Percentiles rank a stretch among this genome's conserved stretches.
These are phyloP conservation scores for Chenopodium berlandieri DNA, from an alignment of 148 eudicot genomes.

Conservation along the genomic window DNA sequence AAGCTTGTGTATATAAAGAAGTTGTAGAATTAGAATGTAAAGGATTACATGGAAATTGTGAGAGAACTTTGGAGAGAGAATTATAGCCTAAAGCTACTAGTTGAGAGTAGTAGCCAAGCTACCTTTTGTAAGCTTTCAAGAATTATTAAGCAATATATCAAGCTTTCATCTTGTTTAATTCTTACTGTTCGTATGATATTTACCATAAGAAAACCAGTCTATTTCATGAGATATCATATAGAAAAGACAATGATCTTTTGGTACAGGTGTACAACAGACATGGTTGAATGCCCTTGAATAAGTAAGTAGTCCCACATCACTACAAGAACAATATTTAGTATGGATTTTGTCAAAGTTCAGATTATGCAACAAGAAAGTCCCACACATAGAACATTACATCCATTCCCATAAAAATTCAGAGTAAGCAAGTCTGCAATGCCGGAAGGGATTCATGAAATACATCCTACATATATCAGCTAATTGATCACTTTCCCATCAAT, in stretches of 20 bases:
- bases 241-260: not conserved
- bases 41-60: too few relatives aligned
- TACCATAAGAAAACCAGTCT: too few relatives aligned
- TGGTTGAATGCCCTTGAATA: not conserved
- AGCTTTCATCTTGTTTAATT: too few relatives aligned
- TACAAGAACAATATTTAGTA: not conserved
- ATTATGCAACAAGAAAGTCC: not conserved
- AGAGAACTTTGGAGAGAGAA: too few relatives aligned
- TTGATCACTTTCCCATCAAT: not conserved
- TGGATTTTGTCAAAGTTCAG: not conserved
- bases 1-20: too few relatives aligned
- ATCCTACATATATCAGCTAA: not conserved
- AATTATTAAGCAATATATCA: too few relatives aligned
- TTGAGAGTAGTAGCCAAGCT: too few relatives aligned
- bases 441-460: not conserved
- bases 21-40: too few relatives aligned
- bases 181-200: too few relatives aligned
- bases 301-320: not conserved
- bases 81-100: too few relatives aligned
- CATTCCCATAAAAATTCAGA: not conserved
- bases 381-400: not conserved
- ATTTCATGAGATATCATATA: not conserved
- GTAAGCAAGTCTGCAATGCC: too few relatives aligned
- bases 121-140: too few relatives aligned
- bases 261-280: not conserved